These are phyloP conservation scores for Pisolithus microcarpus DNA, from an alignment of 768 basidiomycete genomes.

Conservation along the genomic window DNA sequence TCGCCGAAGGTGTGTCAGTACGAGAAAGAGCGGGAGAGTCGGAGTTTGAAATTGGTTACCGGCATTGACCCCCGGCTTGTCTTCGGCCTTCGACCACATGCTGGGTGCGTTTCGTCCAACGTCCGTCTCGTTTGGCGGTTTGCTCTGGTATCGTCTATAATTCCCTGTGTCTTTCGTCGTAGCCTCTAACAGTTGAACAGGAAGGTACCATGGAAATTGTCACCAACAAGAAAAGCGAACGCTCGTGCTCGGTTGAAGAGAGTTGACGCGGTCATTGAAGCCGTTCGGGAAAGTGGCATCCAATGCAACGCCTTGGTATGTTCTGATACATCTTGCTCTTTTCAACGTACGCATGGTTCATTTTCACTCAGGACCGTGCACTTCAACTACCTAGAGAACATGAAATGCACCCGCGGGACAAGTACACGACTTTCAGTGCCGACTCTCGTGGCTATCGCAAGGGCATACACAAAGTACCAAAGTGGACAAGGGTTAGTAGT, in stretches of 20 bases:
- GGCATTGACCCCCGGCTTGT: constrained; percentile 11
- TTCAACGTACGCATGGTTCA: background rate
- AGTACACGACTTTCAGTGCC: constrained; percentile 85
- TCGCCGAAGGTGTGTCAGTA: background rate
- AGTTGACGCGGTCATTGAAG: constrained; percentile 90
- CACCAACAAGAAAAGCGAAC: constrained; percentile 86
- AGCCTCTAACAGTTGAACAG: constrained; percentile 34
- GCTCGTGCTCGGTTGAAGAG: constrained; percentile 82
- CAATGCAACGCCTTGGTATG: constrained; percentile 70
- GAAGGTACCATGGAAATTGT: constrained; percentile 94
- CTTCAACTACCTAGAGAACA: constrained; percentile 85
- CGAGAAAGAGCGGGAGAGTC: constrained; percentile 4
- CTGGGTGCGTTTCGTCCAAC: constrained; percentile 81
- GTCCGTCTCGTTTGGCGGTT: constrained; percentile 60
- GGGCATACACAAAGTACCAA: constrained; percentile 95
- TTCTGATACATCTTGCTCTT: constrained; percentile 2
- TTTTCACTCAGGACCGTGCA: constrained; percentile 49
- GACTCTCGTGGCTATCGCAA: constrained; percentile 76
- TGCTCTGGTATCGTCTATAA: constrained; percentile 63
- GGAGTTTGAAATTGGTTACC: constrained; percentile 22
- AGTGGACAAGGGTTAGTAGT: constrained; percentile 80
- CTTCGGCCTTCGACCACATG: constrained; percentile 38
- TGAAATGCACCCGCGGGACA: constrained; percentile 89
- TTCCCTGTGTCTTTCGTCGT: background rate
- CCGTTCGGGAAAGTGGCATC: constrained; percentile 77